These are phyloP conservation scores for Tricholomella constricta DNA, from an alignment of 768 basidiomycete species.

Conservation along the genomic window DNA sequence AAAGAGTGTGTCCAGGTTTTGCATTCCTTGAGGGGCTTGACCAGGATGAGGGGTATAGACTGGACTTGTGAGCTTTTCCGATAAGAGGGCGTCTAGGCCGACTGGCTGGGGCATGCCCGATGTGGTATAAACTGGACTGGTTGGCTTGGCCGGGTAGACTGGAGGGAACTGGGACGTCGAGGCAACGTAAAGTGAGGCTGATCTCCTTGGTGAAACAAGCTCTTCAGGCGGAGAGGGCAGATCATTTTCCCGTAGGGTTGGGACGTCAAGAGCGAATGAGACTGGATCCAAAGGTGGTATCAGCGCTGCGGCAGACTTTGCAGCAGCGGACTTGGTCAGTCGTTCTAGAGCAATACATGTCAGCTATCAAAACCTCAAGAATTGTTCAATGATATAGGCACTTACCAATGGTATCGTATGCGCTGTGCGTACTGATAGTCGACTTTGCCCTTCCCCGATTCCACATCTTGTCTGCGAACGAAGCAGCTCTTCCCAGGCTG, in stretches of 20 bases:
- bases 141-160: constrained; percentile 17
- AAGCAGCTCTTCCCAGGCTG: constrained; percentile 49
- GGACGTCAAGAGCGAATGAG: constrained; percentile 22
- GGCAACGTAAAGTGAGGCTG: constrained; percentile 20
- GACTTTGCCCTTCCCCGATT: constrained; percentile 56
- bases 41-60: neutral
- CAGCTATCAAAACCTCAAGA: neutral
- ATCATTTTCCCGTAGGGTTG: constrained; percentile 8
- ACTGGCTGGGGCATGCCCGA: constrained; percentile 1
- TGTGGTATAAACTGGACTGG: constrained; percentile 18
- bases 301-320: constrained; percentile 19
- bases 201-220: constrained; percentile 18
- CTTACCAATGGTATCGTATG: constrained; percentile 44
- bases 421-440: constrained; percentile 39
- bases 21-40: neutral
- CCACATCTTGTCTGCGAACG: constrained; percentile 65
- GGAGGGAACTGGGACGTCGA: constrained; percentile 19
- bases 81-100: constrained; percentile 9
- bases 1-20: constrained; percentile 10
- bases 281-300: constrained; percentile 25
- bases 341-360: constrained; percentile 11
- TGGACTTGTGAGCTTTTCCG: constrained; percentile 15
- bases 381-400: constrained; percentile 1
- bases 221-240: constrained; percentile 20
- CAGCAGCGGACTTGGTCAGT: constrained; percentile 16